Percentiles rank a stretch among this genome's conserved stretches.
Evolutionary conservation across 306 rosid species (phyloP).

Genomic region (Lathyrus sativus): DNA sequence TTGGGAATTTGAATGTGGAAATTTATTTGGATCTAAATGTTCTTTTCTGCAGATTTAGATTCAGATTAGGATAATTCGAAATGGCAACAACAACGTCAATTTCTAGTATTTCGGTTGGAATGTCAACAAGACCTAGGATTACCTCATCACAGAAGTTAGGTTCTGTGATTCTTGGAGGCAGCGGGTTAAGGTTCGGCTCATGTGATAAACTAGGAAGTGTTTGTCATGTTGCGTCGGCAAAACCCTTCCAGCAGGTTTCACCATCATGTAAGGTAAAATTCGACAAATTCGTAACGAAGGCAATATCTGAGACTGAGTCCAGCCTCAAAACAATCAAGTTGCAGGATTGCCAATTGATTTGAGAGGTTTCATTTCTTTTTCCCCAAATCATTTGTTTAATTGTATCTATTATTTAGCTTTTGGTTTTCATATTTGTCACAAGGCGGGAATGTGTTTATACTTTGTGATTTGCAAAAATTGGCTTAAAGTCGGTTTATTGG

Average conservation of each 20-base stretch:
- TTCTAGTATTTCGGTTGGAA: constrained; percentile 67
- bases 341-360: constrained; percentile 86
- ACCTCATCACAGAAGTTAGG: constrained; percentile 51
- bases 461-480: background rate
- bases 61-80: constrained; percentile 41
- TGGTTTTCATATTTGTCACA: background rate
- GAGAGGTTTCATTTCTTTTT: constrained; percentile 53
- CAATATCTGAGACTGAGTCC: constrained; percentile 57
- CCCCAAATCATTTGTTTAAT: background rate
- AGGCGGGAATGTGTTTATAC: background rate
- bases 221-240: constrained; percentile 54
- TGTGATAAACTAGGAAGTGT: constrained; percentile 63
- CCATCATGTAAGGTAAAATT: constrained; percentile 45
- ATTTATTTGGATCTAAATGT: constrained; percentile 28
- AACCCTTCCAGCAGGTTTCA: constrained; percentile 45
- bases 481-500: background rate
- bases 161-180: constrained; percentile 43
- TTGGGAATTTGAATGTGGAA: constrained; percentile 3
- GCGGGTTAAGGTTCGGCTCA: constrained; percentile 49
- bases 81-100: constrained; percentile 75
- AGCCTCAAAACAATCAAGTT: constrained; percentile 52
- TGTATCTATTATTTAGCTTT: background rate
- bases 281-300: constrained; percentile 57
- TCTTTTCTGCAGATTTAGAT: constrained; percentile 41
- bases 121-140: constrained; percentile 54